Evolutionary conservation across 306 rosid genomes (phyloP).

Genomic region (Vachellia collinsii): DNA sequence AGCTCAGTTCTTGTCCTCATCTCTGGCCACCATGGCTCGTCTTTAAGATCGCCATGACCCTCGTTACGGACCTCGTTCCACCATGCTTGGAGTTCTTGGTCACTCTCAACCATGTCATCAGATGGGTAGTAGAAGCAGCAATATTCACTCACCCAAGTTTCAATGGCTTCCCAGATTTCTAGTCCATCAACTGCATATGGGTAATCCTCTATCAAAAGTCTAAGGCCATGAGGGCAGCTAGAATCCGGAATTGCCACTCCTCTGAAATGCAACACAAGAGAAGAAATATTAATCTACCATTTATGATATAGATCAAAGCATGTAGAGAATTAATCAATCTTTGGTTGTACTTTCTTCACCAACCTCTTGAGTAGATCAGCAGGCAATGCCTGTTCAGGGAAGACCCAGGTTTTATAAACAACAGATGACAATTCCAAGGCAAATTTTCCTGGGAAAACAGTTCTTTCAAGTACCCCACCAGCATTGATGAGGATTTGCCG

Average conservation of each 20-base stretch:
- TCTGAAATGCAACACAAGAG: slow-evolving; percentile 47
- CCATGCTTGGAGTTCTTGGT: slow-evolving; percentile 72
- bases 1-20: slow-evolving; percentile 66
- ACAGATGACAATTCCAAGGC: slow-evolving; percentile 85
- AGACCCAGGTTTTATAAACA: slow-evolving; percentile 76
- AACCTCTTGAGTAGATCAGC: slow-evolving; percentile 82
- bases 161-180: slow-evolving; percentile 88
- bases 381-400: slow-evolving; percentile 83
- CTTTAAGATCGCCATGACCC: slow-evolving; percentile 92
- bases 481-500: slow-evolving; percentile 90
- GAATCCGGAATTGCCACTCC: slow-evolving; percentile 76
- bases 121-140: slow-evolving; percentile 62
- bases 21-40: slow-evolving; percentile 78
- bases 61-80: slow-evolving; percentile 73
- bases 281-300: not conserved
- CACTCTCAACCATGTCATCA: slow-evolving; percentile 56
- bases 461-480: slow-evolving; percentile 83
- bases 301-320: not conserved
- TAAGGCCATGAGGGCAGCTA: slow-evolving; percentile 62
- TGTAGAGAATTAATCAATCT: not conserved
- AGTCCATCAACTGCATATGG: slow-evolving; percentile 90
- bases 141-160: slow-evolving; percentile 77
- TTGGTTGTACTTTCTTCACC: slow-evolving; percentile 11
- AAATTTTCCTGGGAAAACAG: slow-evolving; percentile 82
- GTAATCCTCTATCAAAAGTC: slow-evolving; percentile 79